A percentile compares a stretch with the other conserved stretches of the same genome.
Evolutionary conservation across 345 rosid species (phyloP).

Genomic region (Cardamine resedifolia): DNA sequence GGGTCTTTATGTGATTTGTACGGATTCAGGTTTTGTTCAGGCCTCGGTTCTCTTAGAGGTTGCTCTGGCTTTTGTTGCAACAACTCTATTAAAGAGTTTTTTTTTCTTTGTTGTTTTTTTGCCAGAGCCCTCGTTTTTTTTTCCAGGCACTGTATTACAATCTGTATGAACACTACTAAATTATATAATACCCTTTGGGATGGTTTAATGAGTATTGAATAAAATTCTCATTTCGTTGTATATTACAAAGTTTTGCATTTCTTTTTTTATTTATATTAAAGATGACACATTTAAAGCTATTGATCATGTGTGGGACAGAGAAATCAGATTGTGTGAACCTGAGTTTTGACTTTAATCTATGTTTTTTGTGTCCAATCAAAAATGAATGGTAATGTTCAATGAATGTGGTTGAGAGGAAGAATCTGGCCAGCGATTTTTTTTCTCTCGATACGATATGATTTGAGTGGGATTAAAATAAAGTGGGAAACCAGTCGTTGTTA

Average conservation of each 20-base stretch:
- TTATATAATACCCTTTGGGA: conserved; percentile 31
- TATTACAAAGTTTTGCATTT: neutral
- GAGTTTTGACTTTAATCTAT: neutral
- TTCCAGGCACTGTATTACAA: conserved; percentile 22
- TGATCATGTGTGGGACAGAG: conserved; percentile 16
- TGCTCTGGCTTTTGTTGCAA: conserved; percentile 38
- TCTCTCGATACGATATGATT: conserved; percentile 22
- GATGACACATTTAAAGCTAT: neutral
- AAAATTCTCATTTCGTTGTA: conserved; percentile 30
- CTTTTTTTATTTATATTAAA: neutral
- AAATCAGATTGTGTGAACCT: conserved; percentile 20
- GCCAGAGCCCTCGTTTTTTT: conserved; percentile 33
- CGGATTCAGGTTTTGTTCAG: conserved; percentile 21
- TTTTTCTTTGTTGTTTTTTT: conserved; percentile 30
- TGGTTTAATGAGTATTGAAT: conserved; percentile 35
- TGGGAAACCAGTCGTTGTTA: conserved; percentile 9
- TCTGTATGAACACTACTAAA: conserved; percentile 15
- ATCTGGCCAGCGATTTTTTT: conserved; percentile 17
- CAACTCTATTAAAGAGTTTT: conserved; percentile 37
- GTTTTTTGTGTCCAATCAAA: conserved; percentile 23
- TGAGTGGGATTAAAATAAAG: conserved; percentile 30
- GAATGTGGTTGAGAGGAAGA: conserved; percentile 28
- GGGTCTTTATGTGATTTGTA: conserved; percentile 31
- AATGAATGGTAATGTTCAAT: conserved; percentile 15
- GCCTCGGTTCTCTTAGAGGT: conserved; percentile 24